These are phyloP conservation scores for Rhizopogon rudus DNA, from an alignment of 768 basidiomycete species.

Conservation along the genomic window DNA sequence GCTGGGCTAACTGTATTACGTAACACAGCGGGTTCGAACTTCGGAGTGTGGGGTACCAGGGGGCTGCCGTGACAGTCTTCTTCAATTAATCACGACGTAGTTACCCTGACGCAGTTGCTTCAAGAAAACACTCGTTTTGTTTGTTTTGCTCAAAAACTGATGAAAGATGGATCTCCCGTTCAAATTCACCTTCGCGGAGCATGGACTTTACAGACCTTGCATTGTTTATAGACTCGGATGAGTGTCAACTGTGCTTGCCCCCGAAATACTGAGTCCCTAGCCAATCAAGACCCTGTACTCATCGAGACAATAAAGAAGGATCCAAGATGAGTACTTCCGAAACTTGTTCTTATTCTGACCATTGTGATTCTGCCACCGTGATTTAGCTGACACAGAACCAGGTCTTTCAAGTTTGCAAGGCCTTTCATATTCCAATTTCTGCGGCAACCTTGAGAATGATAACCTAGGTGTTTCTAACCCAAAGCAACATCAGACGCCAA, in stretches of 20 bases:
- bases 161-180: not conserved
- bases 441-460: not conserved
- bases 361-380: not conserved
- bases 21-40: not conserved
- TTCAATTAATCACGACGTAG: too few relatives aligned
- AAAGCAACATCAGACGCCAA: too few relatives aligned
- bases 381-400: not conserved
- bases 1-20: not conserved
- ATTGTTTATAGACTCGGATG: too few relatives aligned
- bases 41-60: too few relatives aligned
- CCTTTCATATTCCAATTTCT: too few relatives aligned
- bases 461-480: not conserved
- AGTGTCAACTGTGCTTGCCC: not conserved
- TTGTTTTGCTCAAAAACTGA: too few relatives aligned
- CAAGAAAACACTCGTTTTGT: too few relatives aligned
- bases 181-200: too few relatives aligned
- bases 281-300: not conserved
- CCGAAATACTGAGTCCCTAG: not conserved
- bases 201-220: not conserved
- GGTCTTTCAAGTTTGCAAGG: not conserved
- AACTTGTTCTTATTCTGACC: not conserved
- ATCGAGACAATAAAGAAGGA: not conserved
- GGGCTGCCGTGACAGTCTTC: too few relatives aligned
- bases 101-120: too few relatives aligned
- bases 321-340: not conserved